Evolutionary conservation across 2,329 filamentous ascomycete species (phyloP).

Genomic region (Penicillium sp.): DNA sequence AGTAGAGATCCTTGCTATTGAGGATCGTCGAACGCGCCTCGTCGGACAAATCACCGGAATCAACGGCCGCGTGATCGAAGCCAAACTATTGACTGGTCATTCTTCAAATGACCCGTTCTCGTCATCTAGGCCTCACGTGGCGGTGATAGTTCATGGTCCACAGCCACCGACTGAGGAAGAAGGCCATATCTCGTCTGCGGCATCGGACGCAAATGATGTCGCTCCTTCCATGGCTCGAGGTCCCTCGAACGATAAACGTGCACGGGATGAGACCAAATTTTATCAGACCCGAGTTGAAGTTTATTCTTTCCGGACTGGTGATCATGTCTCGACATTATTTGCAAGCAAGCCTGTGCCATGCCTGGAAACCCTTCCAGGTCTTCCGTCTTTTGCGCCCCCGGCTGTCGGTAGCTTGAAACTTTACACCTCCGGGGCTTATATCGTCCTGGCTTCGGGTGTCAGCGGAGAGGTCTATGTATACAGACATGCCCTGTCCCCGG

Average conservation of each 20-base stretch:
- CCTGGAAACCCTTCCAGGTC: slow-evolving; percentile 59
- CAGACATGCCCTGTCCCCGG: slow-evolving; percentile 36
- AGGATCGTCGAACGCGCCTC: slow-evolving; percentile 69
- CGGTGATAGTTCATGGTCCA: slow-evolving; percentile 77
- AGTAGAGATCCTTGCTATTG: slow-evolving; percentile 72
- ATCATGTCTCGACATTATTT: slow-evolving; percentile 71
- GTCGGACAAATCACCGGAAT: slow-evolving; percentile 73
- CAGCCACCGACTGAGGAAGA: slow-evolving; percentile 54
- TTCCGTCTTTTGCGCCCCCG: slow-evolving; percentile 65
- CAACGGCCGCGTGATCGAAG: slow-evolving; percentile 75
- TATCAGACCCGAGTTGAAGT: slow-evolving; percentile 90
- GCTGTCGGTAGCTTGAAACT: slow-evolving; percentile 74
- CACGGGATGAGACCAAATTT: slow-evolving; percentile 31
- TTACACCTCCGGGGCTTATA: slow-evolving; percentile 68
- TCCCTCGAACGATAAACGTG: slow-evolving; percentile 21
- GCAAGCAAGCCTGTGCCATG: slow-evolving; percentile 66
- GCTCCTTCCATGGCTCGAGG: slow-evolving; percentile 28
- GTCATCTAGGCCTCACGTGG: slow-evolving; percentile 70
- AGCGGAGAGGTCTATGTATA: slow-evolving; percentile 90
- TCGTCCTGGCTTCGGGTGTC: slow-evolving; percentile 74
- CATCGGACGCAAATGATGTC: slow-evolving; percentile 39
- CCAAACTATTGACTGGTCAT: slow-evolving; percentile 77
- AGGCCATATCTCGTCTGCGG: slow-evolving; percentile 32
- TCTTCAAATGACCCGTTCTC: slow-evolving; percentile 54
- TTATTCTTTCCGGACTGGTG: slow-evolving; percentile 78